Percentiles rank a stretch among this genome's conserved stretches.
phyloP scores from a whole-genome alignment of 2,329 filamentous ascomycete species.

The Cladophialophora immunda region DNA sequence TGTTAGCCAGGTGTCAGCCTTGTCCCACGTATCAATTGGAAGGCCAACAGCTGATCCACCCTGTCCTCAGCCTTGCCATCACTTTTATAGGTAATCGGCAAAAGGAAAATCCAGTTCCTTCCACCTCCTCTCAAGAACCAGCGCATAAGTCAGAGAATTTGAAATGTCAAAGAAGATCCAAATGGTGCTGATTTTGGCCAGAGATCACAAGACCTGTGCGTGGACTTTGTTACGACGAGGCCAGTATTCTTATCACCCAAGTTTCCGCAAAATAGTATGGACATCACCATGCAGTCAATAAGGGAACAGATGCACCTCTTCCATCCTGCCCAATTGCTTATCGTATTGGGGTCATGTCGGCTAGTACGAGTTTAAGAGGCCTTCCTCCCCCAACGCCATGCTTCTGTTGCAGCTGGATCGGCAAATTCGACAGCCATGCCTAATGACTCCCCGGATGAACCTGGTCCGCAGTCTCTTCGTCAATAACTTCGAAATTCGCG shows the following conservation, averaged over 20 bases:
- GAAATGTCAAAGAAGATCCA: too few species aligned
- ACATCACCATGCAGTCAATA: neutral
- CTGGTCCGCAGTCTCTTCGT: constrained; percentile 35
- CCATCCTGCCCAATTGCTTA: neutral
- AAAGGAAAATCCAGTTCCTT: too few species aligned
- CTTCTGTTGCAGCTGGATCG: neutral
- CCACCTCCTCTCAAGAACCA: too few species aligned
- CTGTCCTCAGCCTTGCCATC: too few species aligned
- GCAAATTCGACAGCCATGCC: constrained; percentile 4
- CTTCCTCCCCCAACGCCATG: constrained; percentile 7
- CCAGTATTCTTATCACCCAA: neutral
- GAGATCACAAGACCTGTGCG: neutral
- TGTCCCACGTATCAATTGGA: too few species aligned
- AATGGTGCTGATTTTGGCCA: neutral
- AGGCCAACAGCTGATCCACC: too few species aligned
- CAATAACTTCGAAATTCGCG: constrained; percentile 37
- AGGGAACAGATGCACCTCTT: neutral
- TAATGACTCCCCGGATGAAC: constrained; percentile 17
- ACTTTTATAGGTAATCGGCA: too few species aligned
- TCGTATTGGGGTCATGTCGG: neutral
- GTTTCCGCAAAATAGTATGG: neutral
- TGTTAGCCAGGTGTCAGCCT: too few species aligned
- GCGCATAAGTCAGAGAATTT: too few species aligned
- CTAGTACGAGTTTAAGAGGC: constrained; percentile 7
- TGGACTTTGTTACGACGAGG: neutral